Evolutionary conservation across 768 basidiomycete genomes (phyloP).

Genomic region (Amanita phalloides): DNA sequence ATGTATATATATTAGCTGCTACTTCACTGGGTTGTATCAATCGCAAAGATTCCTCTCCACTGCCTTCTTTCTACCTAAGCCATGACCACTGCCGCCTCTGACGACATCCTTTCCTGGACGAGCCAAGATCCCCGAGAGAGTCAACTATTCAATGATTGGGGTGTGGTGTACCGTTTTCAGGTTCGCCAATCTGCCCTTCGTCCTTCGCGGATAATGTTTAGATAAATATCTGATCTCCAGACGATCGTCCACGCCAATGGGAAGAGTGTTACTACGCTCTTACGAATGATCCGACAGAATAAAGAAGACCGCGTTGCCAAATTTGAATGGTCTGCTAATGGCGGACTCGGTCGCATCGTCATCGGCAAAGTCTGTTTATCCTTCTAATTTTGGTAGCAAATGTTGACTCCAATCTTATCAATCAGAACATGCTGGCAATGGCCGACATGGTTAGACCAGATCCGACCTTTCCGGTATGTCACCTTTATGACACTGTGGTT

Average conservation of each 20-base stretch:
- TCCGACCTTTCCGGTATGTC: conserved; percentile 46
- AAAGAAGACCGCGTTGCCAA: conserved; percentile 84
- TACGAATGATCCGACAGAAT: conserved; percentile 72
- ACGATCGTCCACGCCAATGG: conserved; percentile 54
- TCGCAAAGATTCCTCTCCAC: conserved; percentile 13
- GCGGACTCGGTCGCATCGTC: conserved; percentile 74
- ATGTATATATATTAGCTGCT: conserved; percentile 9
- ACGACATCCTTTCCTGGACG: conserved; percentile 79
- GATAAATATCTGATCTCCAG: conserved; percentile 29
- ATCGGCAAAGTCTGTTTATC: conserved; percentile 61
- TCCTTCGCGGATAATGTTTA: conserved; percentile 9
- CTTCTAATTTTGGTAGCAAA: conserved; percentile 11
- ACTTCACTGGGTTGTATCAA: conserved; percentile 8
- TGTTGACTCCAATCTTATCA: conserved; percentile 17
- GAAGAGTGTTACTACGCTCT: conserved; percentile 66
- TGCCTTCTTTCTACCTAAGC: conserved; percentile 17
- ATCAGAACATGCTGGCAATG: conserved; percentile 71
- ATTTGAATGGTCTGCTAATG: conserved; percentile 78
- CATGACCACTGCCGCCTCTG: conserved; percentile 17
- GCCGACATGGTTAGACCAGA: conserved; percentile 71
- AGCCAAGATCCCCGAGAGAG: conserved; percentile 81
- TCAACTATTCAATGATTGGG: conserved; percentile 72
- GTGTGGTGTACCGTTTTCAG: conserved; percentile 73
- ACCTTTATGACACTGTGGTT: conserved; percentile 1
- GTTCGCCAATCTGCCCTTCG: conserved; percentile 26